Evolutionary conservation across 1,284 basidiomycete genomes (phyloP).

Genomic region (Macrocybe sp.): DNA sequence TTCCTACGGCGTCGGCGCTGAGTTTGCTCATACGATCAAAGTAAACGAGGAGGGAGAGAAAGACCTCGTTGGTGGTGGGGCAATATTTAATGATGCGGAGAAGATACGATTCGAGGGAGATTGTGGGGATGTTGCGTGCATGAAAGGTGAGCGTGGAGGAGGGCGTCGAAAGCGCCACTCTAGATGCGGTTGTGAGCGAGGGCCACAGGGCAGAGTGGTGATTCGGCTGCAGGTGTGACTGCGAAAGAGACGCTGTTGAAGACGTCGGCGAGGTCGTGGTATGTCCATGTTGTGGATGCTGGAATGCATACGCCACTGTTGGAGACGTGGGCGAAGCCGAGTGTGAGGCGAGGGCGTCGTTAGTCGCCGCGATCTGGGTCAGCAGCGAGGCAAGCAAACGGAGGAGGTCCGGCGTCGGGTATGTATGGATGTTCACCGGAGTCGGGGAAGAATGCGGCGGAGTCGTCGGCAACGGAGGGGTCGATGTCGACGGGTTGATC

Average conservation of each 20-base stretch:
- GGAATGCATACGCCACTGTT: no score
- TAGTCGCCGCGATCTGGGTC: conserved; percentile 88
- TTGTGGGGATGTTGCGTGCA: conserved; percentile 92
- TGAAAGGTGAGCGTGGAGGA: conserved; percentile 91
- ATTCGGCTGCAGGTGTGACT: conserved; percentile 21
- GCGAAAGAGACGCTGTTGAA: conserved; percentile 11
- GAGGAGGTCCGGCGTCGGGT: conserved; percentile 70
- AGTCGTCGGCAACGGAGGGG: conserved; percentile 1
- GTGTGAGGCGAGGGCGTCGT: conserved; percentile 56
- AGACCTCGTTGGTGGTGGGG: conserved; percentile 97
- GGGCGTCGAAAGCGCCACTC: conserved; percentile 70
- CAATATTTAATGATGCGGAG: conserved; percentile 97
- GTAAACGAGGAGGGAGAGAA: conserved; percentile 90
- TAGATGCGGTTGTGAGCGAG: conserved; percentile 75
- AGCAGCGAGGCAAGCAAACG: conserved; percentile 87
- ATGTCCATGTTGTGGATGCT: no score
- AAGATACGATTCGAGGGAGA: conserved; percentile 92
- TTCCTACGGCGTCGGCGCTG: conserved; percentile 57
- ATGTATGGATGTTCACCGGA: conserved; percentile 57
- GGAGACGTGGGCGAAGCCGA: conserved; percentile 16
- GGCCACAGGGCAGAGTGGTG: conserved; percentile 47
- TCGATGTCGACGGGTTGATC: not conserved
- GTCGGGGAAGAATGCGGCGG: conserved; percentile 4
- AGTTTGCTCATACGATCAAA: conserved; percentile 89
- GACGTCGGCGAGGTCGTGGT: conserved; percentile 3